A percentile compares a stretch with the other conserved stretches of the same genome.
Evolutionary conservation across 352 stramenopile species (phyloP).

Genomic region (Phytopythium kandeliae): DNA sequence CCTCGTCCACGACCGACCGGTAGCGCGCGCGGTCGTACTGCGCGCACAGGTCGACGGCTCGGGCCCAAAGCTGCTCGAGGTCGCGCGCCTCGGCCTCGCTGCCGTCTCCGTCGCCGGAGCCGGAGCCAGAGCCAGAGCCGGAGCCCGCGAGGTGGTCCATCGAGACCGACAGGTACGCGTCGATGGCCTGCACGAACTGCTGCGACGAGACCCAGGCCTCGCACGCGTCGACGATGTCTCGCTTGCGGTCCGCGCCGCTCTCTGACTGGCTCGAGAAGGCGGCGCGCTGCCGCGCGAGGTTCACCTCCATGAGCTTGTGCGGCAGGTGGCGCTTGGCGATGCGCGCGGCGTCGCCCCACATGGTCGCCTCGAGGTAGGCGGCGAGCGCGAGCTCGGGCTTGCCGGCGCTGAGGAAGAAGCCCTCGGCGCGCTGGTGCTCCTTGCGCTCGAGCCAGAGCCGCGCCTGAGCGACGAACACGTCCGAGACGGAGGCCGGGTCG

Average conservation of each 20-base stretch:
- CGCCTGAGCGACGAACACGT: constrained; percentile 91
- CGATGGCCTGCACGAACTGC: constrained; percentile 89
- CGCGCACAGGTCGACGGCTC: constrained; percentile 84
- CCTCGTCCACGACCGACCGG: constrained; percentile 86
- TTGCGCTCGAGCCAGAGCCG: constrained; percentile 80
- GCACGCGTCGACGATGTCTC: constrained; percentile 81
- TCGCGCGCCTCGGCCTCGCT: constrained; percentile 42
- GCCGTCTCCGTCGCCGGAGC: background rate
- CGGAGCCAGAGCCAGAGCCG: background rate
- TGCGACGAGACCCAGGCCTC: constrained; percentile 85
- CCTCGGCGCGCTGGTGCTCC: constrained; percentile 79
- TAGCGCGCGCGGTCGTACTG: constrained; percentile 86
- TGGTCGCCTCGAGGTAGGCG: constrained; percentile 75
- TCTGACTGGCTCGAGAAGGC: constrained; percentile 50
- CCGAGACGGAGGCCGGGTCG: constrained; percentile 82
- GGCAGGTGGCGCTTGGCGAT: constrained; percentile 90
- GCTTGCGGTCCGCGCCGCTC: constrained; percentile 58
- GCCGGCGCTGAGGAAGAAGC: constrained; percentile 88
- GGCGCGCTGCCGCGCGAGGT: constrained; percentile 76
- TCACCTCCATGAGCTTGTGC: constrained; percentile 90
- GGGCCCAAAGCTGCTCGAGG: constrained; percentile 86
- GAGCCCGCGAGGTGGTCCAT: constrained; percentile 39
- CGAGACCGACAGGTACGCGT: constrained; percentile 87
- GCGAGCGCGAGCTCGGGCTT: constrained; percentile 90
- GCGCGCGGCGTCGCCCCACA: constrained; percentile 88